Evolutionary conservation across 1,284 basidiomycete species (phyloP).

Genomic region (Macrocystidia cucumis): DNA sequence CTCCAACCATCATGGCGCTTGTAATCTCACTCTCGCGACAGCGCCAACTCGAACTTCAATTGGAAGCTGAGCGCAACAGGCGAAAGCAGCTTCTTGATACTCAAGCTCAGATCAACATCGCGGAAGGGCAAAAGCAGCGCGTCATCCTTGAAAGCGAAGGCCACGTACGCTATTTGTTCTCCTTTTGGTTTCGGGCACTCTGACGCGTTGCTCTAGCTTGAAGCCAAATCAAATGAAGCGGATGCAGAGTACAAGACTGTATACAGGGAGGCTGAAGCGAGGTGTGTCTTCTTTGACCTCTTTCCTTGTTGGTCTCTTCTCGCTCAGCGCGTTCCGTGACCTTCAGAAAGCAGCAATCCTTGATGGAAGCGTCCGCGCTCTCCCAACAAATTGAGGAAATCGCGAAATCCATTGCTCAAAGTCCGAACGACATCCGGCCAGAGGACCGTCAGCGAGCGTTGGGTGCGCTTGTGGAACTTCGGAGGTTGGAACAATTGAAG

Average conservation of each 20-base stretch:
- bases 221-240: constrained; percentile 36
- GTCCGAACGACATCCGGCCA: constrained; percentile 15
- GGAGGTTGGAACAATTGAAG: constrained; percentile 38
- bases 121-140: constrained; percentile 45
- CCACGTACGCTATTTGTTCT: constrained; percentile 19
- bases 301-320: no score
- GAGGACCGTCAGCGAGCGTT: constrained; percentile 31
- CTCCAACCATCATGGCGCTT: constrained; percentile 1
- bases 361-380: constrained; percentile 41
- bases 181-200: not conserved
- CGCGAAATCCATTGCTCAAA: constrained; percentile 26
- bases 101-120: constrained; percentile 45
- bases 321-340: constrained; percentile 10
- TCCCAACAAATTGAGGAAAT: constrained; percentile 37
- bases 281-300: constrained; percentile 12
- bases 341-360: constrained; percentile 31
- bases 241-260: constrained; percentile 37
- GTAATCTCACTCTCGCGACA: constrained; percentile 9
- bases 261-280: constrained; percentile 33
- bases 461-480: constrained; percentile 33
- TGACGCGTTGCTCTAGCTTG: constrained; percentile 17
- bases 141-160: constrained; percentile 46
- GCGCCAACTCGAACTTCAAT: constrained; percentile 47
- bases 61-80: constrained; percentile 47
- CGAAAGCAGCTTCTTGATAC: constrained; percentile 49